Conservation (phyloP, 371 early-diverging fungal species). For the Circinella minor region DNA sequence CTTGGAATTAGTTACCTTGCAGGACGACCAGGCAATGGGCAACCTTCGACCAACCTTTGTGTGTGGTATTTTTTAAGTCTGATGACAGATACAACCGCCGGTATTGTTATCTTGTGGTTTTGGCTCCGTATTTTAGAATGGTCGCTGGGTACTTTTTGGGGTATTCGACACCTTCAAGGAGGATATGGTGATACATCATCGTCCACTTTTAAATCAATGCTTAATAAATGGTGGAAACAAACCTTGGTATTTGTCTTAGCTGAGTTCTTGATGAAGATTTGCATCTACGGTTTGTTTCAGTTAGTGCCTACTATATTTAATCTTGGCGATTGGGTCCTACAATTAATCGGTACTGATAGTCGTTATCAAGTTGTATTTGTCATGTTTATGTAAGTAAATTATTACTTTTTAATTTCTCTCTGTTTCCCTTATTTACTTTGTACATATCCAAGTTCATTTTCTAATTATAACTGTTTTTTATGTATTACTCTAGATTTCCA, state of each 20-base stretch:
- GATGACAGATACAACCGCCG: slow-evolving; percentile 65
- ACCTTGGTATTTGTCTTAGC: slow-evolving; percentile 37
- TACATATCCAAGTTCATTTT: neutral
- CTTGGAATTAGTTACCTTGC: slow-evolving; percentile 56
- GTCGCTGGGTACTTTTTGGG: slow-evolving; percentile 11
- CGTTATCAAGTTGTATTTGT: slow-evolving; percentile 46
- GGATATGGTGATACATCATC: too few species aligned
- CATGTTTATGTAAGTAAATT: slow-evolving; percentile 43
- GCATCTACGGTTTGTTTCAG: slow-evolving; percentile 37
- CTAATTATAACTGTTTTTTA: neutral
- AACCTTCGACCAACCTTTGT: slow-evolving; percentile 53
- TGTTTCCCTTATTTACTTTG: neutral
- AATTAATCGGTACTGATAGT: slow-evolving; percentile 29
- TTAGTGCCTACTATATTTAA: slow-evolving; percentile 32
- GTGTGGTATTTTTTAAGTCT: slow-evolving; percentile 70
- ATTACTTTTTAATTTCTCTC: neutral
- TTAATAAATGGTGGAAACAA: slow-evolving; percentile 34
- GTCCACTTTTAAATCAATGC: slow-evolving; percentile 10
- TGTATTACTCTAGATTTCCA: slow-evolving; percentile 42
- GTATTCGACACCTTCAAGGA: slow-evolving; percentile 1
- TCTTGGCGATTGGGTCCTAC: slow-evolving; percentile 38
- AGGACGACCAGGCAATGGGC: slow-evolving; percentile 38
- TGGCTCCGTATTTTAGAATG: slow-evolving; percentile 34
- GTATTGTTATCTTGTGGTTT: slow-evolving; percentile 61
- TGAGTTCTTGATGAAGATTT: slow-evolving; percentile 34